Percentiles rank a stretch among this genome's conserved stretches.
Conservation (phyloP, 345 rosid genomes). For the Syzygium aqueum region DNA sequence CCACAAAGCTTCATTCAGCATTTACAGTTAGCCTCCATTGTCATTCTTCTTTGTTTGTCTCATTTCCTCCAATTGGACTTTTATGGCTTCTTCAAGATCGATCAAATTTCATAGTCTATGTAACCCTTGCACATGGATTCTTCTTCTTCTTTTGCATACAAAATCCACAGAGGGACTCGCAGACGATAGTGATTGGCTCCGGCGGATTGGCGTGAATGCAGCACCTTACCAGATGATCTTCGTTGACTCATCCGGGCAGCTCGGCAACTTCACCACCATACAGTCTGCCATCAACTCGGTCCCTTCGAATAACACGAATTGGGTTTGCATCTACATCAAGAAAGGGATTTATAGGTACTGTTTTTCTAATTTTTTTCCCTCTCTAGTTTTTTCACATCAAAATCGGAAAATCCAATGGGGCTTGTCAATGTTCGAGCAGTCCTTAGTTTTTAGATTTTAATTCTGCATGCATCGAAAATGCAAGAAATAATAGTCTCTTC, state of each 20-base stretch:
- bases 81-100: neutral
- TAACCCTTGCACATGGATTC: neutral
- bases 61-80: neutral
- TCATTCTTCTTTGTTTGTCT: neutral
- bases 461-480: no score
- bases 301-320: slow-evolving; percentile 31
- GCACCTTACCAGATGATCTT: neutral
- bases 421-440: neutral
- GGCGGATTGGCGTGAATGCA: neutral
- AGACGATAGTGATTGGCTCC: neutral
- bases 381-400: neutral
- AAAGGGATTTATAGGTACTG: slow-evolving; percentile 50
- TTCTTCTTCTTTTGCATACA: neutral
- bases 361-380: neutral
- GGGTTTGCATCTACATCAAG: slow-evolving; percentile 50
- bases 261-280: slow-evolving; percentile 40
- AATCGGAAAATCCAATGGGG: neutral
- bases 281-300: slow-evolving; percentile 60
- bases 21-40: neutral
- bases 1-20: neutral
- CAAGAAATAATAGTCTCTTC: neutral
- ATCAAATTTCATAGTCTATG: neutral
- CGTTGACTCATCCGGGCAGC: slow-evolving; percentile 40
- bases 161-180: neutral
- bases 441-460: no score